Evolutionary conservation across 2,329 filamentous ascomycete genomes (phyloP), one percentile per base, ranked within the genome.

Genomic region (Pezicula rhizophila): DNA sequence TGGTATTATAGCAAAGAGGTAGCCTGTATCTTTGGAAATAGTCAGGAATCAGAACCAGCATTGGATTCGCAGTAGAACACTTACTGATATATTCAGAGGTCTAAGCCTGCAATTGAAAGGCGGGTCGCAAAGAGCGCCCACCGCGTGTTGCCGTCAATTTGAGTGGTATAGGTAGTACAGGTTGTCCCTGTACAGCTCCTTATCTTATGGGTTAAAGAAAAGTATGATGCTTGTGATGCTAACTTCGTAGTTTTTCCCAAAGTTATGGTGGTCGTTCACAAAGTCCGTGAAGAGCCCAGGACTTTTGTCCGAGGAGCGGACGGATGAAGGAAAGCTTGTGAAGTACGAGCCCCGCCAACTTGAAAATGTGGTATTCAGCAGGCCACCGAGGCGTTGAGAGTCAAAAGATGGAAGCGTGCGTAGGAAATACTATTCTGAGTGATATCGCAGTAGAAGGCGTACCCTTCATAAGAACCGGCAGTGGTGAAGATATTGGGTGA

Each of bases 221-320:
- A 39, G 38, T 53, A 38, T 53, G 35, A 45, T 26, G 46, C 55
- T 38, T 43, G 26, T 41, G 28, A 38, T 15, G 14, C 4, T 35
- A 31, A 5, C 34, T 15, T 35, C 7, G 23, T n/a, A 34, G 11
- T 18, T 28, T 39, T 26, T 54, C 45, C 51, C 37, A 77, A 70
- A 92, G 74, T 96, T 97, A 97, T 79, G 92, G 92, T 69, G 93
- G 92, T 75, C 95, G 92, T 78, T 90, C 93, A 78, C 93, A 89
- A 77, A 90, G 88, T 86, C 92, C 91, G 78, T 84, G 84, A 72
- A 92, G 92, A 83, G 95, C 90, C 90, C 90, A 89, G 78, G 84
- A 84, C 69, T 84, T 84, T 73, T 90, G 92, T 78, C 89, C 89
- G 70, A 92, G 85, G 76, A 95, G 88, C 81, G 89, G 91, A 78